Conservation (phyloP, 176 grass and related monocot species). For the Saccharum spontaneum region DNA sequence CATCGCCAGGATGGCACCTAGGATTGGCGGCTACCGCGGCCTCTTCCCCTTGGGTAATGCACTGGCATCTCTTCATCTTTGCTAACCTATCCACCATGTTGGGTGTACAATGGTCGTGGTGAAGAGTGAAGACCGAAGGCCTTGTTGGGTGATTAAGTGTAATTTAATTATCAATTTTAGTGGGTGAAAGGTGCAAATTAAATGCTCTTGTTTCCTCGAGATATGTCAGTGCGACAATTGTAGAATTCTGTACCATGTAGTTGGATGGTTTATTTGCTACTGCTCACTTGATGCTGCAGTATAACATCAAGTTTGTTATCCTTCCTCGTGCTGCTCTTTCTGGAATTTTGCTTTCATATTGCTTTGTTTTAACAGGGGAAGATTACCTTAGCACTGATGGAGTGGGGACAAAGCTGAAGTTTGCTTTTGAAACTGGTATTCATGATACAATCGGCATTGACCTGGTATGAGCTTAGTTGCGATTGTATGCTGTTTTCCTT, state of each 20-base stretch:
- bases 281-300: no score
- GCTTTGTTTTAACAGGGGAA: constrained; percentile 44
- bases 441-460: constrained; percentile 56
- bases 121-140: no score
- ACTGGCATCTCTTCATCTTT: not conserved
- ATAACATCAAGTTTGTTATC: no score
- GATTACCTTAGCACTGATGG: constrained; percentile 81
- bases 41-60: constrained; percentile 63
- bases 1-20: constrained; percentile 53
- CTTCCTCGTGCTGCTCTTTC: not conserved
- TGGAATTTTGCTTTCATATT: not conserved
- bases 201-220: no score
- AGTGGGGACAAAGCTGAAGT: constrained; percentile 84
- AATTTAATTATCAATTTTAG: no score
- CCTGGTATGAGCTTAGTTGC: constrained; percentile 31
- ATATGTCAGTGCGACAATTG: no score
- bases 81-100: no score
- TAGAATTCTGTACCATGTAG: no score
- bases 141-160: no score
- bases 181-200: no score
- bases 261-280: no score
- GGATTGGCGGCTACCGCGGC: constrained; percentile 77
- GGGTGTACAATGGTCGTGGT: no score
- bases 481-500: not conserved
- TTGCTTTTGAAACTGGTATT: constrained; percentile 64